Evolutionary conservation across 768 basidiomycete species (phyloP), one percentile per base, ranked within the genome.

Genomic region (Boletus rubescentipes): DNA sequence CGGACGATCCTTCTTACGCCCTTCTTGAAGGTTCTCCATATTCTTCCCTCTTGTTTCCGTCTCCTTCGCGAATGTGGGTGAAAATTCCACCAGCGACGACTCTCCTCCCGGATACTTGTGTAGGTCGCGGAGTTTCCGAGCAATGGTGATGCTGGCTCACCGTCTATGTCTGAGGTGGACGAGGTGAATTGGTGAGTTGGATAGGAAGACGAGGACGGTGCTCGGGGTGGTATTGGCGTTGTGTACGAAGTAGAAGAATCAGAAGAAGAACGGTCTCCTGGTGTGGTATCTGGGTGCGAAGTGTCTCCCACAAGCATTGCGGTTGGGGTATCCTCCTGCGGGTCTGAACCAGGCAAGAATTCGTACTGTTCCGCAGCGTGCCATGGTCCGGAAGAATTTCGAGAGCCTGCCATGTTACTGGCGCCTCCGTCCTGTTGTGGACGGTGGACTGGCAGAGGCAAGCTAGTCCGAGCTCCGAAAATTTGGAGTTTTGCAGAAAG

Each of bases 181-280:
- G 81, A 79, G 7, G 82, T 81, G 34, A 81, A 73, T 20, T 72
- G 73, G 54, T 74, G 71, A 11, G 76, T 73, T 35, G 79, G 68
- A 63, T 79, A 77, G 59, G 81, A 81, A 47, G 79, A 77, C 35
- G 82, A 80, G 8, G 88, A 87, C 14, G 76, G 62, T 12, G 81
- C 73, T 45, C 86, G 82, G 9, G 88, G 86, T n/a, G 79, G 80
- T 14, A 80, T 56, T n/a, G 87, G 83, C 1, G 85, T 79, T 14
- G 76, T 72, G 31, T 73, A 61, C 18, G 68, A 65, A 45, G 63
- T 43, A 29, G 62, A 46, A 52, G 69, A 63, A 37, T 65, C 65
- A 51, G 66, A 67, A 50, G 67, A 65, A 31, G 65, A 64, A 56
- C 61, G 58, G 30, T 49, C 47, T 6, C 15, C 46, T 48, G 46